Evolutionary conservation across 148 eudicot species (phyloP), one percentile per base, ranked within the genome.

Genomic region (Fagopyrum esculentum): DNA sequence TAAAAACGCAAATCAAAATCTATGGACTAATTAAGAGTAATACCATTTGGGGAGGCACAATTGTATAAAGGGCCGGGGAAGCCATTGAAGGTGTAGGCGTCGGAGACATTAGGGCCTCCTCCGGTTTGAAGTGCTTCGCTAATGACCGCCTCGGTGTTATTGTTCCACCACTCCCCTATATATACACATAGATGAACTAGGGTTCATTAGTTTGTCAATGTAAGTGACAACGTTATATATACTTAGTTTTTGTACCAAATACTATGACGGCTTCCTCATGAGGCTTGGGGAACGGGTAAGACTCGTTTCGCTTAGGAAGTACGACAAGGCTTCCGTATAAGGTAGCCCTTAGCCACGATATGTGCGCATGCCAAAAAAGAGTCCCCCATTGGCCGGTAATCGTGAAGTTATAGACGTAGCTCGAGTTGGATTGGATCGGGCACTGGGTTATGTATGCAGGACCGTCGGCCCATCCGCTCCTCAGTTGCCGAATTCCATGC

Each of bases 141-240:
- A 35, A 90, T 83, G 2, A 90, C 86, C 0, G 87, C 86, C 77
- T 90, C 91, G 5, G 86, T 77, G 60, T 90, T 79, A 4, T 81
- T 82, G 19, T 90, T 84, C 87, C 87, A 90, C 94, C 91, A 90
- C 73, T 87, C 94, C 4, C 94, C 91, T 87, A 75, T 50, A 80
- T 5, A 76, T 22, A 22, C 26, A 22, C 26, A 22, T 22, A 22
- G 26, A 22, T 6, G 47, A 30, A 5, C 11, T 44, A 66, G 71
- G 17, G 45, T 30, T 44, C 19, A 59, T 59, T 59, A 16, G 30
- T 59, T 59, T 16, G 6, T 61, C 9, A 19, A 1, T 8, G 5
- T 61, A 22, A 10, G 19, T 51, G 55, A 16, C 0, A 61, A 19
- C 44, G 8, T 17, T 2, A 69, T 40, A 45, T 30, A 57, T 83